phyloP scores from a whole-genome alignment of 1,284 basidiomycete genomes.

The Ceratorhiza oryzae-sativae region DNA sequence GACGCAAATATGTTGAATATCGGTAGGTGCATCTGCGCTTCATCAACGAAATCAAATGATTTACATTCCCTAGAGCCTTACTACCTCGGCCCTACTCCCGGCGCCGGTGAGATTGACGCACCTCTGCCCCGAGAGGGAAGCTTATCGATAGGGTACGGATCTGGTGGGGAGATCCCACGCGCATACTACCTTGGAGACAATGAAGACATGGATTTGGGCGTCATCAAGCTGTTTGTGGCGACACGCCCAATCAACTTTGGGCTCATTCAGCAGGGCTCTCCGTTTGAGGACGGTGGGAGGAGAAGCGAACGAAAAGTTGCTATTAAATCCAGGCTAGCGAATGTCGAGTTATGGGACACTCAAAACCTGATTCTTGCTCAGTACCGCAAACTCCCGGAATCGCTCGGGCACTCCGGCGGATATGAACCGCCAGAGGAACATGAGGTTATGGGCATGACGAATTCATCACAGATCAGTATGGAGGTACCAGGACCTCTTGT shows the following conservation, averaged over 20 bases:
- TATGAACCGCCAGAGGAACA: too few species aligned
- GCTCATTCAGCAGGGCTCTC: background rate
- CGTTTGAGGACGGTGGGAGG: background rate
- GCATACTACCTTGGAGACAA: background rate
- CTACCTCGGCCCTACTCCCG: background rate
- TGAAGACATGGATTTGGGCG: background rate
- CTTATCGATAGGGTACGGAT: slow-evolving; percentile 4
- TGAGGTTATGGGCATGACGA: too few species aligned
- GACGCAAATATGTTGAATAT: slow-evolving; percentile 57
- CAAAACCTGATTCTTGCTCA: background rate
- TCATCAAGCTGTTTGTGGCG: slow-evolving; percentile 18
- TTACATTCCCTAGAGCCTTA: background rate
- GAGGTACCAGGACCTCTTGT: too few species aligned
- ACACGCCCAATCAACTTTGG: background rate
- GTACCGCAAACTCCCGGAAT: background rate
- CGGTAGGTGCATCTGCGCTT: slow-evolving; percentile 45
- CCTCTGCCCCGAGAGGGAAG: background rate
- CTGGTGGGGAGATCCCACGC: background rate
- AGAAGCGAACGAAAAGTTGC: background rate
- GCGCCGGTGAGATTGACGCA: background rate
- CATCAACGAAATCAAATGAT: background rate
- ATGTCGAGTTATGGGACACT: slow-evolving; percentile 5
- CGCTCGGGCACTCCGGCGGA: too few species aligned
- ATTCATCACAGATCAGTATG: too few species aligned
- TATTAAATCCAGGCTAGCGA: background rate